Percentiles rank a stretch among this genome's conserved stretches.
phyloP scores from a whole-genome alignment of 1,284 basidiomycete genomes.

The Schizopora paradoxa region DNA sequence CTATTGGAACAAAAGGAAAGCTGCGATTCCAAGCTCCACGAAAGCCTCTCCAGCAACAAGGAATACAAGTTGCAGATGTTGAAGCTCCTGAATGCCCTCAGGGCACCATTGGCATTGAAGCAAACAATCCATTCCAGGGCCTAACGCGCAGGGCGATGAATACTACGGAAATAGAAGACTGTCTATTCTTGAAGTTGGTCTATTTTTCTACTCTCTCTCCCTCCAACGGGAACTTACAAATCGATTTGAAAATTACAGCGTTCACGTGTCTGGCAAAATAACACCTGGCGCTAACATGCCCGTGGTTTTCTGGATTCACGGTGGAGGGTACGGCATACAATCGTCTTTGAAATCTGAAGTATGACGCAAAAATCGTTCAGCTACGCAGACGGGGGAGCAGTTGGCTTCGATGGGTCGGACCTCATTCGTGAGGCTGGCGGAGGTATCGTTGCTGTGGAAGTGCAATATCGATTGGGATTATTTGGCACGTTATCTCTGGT shows the following conservation, averaged over 20 bases:
- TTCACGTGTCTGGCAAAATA: slow-evolving; percentile 24
- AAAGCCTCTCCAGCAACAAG: slow-evolving; percentile 25
- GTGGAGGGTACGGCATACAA: slow-evolving; percentile 23
- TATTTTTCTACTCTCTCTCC: too few species aligned
- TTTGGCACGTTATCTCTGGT: slow-evolving; percentile 7
- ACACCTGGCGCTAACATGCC: slow-evolving; percentile 22
- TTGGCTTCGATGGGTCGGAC: slow-evolving; percentile 8
- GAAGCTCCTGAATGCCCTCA: too few species aligned
- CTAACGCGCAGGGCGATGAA: slow-evolving; percentile 11
- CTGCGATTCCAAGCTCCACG: slow-evolving; percentile 33
- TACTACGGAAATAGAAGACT: slow-evolving; percentile 25
- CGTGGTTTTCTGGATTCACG: slow-evolving; percentile 33
- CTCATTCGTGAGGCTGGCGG: slow-evolving; percentile 11
- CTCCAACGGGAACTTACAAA: background rate
- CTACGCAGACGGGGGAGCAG: slow-evolving; percentile 12
- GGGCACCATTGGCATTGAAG: too few species aligned
- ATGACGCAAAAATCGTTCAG: background rate
- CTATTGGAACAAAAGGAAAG: slow-evolving; percentile 17
- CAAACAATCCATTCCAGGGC: too few species aligned
- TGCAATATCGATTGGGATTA: slow-evolving; percentile 18
- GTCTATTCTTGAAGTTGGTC: slow-evolving; percentile 29
- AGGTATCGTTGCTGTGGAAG: slow-evolving; percentile 16
- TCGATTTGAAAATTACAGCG: slow-evolving; percentile 20
- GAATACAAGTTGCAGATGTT: too few species aligned
- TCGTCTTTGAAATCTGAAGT: background rate